A percentile compares a stretch with the other conserved stretches of the same genome.
Conservation (phyloP, 2,329 filamentous ascomycete genomes). For the Teratosphaeria viscida region DNA sequence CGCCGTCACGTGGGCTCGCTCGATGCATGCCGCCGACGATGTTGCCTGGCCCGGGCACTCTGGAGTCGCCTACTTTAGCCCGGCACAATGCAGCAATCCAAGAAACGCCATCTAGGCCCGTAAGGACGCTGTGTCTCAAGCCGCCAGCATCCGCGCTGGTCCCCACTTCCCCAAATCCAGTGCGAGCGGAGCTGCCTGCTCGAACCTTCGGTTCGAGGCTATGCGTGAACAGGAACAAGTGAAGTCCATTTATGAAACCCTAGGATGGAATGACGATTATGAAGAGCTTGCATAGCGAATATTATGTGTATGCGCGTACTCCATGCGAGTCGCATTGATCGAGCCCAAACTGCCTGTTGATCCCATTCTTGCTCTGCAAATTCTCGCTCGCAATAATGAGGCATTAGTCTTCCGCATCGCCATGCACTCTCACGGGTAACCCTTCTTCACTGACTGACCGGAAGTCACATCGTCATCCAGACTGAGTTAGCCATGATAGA, state of each 20-base stretch:
- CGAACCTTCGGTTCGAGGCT: constrained; percentile 1
- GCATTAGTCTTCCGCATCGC: too few relatives aligned
- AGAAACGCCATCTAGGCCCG: constrained; percentile 9
- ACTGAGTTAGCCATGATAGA: too few relatives aligned
- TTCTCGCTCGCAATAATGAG: too few relatives aligned
- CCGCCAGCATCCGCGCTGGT: not conserved
- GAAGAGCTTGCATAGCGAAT: constrained; percentile 23
- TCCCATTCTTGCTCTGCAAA: too few relatives aligned
- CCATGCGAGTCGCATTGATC: too few relatives aligned
- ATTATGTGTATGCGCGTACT: not conserved
- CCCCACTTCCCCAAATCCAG: constrained; percentile 1
- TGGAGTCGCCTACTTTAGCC: constrained; percentile 9
- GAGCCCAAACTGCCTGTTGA: too few relatives aligned
- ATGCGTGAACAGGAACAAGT: not conserved
- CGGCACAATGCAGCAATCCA: constrained; percentile 1
- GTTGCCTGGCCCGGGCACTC: constrained; percentile 11
- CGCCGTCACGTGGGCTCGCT: constrained; percentile 31
- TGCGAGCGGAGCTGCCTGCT: constrained; percentile 3
- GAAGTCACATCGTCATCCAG: too few relatives aligned
- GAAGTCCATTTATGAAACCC: constrained; percentile 28
- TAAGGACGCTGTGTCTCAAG: not conserved
- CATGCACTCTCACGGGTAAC: too few relatives aligned
- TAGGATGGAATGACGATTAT: constrained; percentile 40
- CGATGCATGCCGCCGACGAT: constrained; percentile 20
- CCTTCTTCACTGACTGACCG: too few relatives aligned